Evolutionary conservation across 2,329 filamentous ascomycete species (phyloP).

Genomic region (Colletotrichum trifolii): DNA sequence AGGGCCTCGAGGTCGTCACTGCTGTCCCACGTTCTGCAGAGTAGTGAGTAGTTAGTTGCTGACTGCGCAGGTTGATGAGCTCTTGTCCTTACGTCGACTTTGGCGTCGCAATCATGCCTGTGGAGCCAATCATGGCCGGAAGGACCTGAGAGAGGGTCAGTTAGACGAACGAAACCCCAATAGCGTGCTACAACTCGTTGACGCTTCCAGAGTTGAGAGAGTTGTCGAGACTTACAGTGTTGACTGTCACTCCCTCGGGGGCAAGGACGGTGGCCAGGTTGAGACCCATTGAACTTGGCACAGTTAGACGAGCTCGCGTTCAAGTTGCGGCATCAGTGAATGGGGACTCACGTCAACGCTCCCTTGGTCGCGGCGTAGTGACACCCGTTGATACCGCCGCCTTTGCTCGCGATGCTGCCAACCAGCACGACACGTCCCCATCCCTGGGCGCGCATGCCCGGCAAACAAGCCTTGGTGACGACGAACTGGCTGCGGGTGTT

Average conservation of each 20-base stretch:
- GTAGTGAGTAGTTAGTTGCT: no score
- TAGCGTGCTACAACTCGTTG: background rate
- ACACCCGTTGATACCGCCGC: slow-evolving; percentile 48
- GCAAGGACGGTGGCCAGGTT: slow-evolving; percentile 48
- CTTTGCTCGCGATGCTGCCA: slow-evolving; percentile 47
- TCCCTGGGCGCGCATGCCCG: slow-evolving; percentile 44
- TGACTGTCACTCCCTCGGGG: slow-evolving; percentile 47
- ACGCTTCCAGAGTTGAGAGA: no score
- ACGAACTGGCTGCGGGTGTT: slow-evolving; percentile 49
- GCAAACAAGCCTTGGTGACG: slow-evolving; percentile 45
- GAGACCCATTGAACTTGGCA: slow-evolving; percentile 47
- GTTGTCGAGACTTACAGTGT: slow-evolving; percentile 41
- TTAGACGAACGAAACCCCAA: background rate
- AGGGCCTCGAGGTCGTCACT: slow-evolving; percentile 45
- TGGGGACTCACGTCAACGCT: slow-evolving; percentile 32
- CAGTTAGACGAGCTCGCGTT: background rate
- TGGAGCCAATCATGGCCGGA: slow-evolving; percentile 50
- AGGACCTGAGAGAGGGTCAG: slow-evolving; percentile 41
- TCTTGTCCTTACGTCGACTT: slow-evolving; percentile 41
- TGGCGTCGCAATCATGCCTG: slow-evolving; percentile 49
- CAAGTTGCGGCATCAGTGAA: background rate
- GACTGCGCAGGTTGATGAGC: background rate
- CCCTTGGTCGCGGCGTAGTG: slow-evolving; percentile 50
- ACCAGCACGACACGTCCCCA: slow-evolving; percentile 48
- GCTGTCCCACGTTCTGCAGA: slow-evolving; percentile 44